Evolutionary conservation across 179 eudicot genomes (phyloP).

Genomic region (Gypsophila paniculata): DNA sequence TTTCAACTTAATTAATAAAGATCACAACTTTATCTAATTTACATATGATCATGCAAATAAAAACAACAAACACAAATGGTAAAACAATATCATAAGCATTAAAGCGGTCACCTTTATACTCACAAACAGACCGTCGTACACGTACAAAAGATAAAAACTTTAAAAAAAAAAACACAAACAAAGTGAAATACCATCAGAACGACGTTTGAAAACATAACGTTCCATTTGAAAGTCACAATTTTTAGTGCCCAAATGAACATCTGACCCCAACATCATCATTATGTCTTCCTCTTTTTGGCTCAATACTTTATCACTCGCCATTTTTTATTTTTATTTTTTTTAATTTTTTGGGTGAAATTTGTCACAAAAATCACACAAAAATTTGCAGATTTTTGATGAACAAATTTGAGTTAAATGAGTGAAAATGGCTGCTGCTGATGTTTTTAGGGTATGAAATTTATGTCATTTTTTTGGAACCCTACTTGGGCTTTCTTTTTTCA

Average conservation of each 20-base stretch:
- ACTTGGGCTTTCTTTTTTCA: constrained; percentile 8
- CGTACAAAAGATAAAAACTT: background rate
- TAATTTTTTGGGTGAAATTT: background rate
- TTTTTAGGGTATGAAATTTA: background rate
- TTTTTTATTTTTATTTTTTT: background rate
- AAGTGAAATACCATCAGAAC: constrained; percentile 73
- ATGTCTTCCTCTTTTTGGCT: constrained; percentile 59
- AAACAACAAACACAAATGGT: too few relatives aligned
- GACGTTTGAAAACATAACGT: constrained; percentile 74
- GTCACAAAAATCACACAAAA: too few relatives aligned
- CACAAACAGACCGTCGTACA: too few relatives aligned
- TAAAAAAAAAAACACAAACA: background rate
- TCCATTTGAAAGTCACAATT: constrained; percentile 84
- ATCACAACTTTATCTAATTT: too few relatives aligned
- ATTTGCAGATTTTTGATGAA: background rate
- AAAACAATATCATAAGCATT: too few relatives aligned
- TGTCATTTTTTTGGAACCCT: background rate
- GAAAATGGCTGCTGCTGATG: background rate
- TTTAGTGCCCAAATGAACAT: constrained; percentile 81
- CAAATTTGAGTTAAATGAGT: background rate
- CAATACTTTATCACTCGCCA: constrained; percentile 11
- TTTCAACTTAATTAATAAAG: too few relatives aligned
- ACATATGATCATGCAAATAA: too few relatives aligned
- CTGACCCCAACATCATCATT: constrained; percentile 72
- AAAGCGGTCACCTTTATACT: too few relatives aligned